A percentile compares a stretch with the other conserved stretches of the same genome.
Conservation (phyloP, 495 filamentous ascomycete genomes). For the Penicillium goetzii region DNA sequence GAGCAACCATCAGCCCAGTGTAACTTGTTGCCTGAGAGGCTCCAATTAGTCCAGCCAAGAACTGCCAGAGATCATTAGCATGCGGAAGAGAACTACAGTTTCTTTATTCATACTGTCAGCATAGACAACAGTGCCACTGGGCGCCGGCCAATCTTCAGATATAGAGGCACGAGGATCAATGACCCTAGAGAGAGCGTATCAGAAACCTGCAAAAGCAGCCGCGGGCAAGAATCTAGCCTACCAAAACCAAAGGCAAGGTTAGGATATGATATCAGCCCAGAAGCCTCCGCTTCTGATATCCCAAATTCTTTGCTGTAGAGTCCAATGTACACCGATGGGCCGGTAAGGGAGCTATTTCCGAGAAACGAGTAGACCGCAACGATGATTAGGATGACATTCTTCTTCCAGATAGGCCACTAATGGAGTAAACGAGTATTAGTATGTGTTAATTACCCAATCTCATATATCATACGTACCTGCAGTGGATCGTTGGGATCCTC, state of each 20-base stretch:
- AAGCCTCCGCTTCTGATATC: slow-evolving; percentile 53
- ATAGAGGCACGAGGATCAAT: slow-evolving; percentile 61
- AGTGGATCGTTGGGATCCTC: slow-evolving; percentile 70
- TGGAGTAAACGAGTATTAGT: slow-evolving; percentile 25
- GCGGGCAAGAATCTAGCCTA: slow-evolving; percentile 6
- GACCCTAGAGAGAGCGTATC: slow-evolving; percentile 41
- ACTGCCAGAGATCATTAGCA: slow-evolving; percentile 38
- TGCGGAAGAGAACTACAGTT: neutral
- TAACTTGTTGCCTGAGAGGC: slow-evolving; percentile 57
- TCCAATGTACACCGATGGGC: slow-evolving; percentile 63
- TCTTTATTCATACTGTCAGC: slow-evolving; percentile 40
- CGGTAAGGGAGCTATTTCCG: slow-evolving; percentile 59
- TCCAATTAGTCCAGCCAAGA: slow-evolving; percentile 59
- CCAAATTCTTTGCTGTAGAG: slow-evolving; percentile 59
- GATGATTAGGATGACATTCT: slow-evolving; percentile 62
- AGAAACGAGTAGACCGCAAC: slow-evolving; percentile 65
- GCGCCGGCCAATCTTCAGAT: slow-evolving; percentile 60
- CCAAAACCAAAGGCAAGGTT: slow-evolving; percentile 68
- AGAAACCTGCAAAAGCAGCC: slow-evolving; percentile 5
- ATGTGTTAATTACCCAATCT: neutral
- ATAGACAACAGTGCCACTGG: slow-evolving; percentile 59
- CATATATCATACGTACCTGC: slow-evolving; percentile 36
- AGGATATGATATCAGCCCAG: slow-evolving; percentile 62
- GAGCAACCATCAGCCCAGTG: slow-evolving; percentile 55
- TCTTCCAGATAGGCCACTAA: slow-evolving; percentile 60